Conservation (phyloP, 108 stramenopile species). For the Nitzschia sp. region DNA sequence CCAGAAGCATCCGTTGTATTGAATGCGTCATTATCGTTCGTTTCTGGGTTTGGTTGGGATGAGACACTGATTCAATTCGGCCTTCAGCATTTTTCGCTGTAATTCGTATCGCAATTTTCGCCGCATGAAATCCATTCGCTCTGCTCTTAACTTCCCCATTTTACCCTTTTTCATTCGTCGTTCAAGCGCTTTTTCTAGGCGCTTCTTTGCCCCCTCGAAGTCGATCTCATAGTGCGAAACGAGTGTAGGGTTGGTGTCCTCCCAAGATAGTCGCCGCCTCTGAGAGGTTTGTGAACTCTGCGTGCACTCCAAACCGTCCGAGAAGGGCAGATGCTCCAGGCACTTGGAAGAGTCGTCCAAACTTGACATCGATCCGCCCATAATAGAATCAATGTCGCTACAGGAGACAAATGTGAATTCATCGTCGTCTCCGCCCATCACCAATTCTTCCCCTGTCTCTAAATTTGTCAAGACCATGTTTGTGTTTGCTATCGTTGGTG, state of each 20-base stretch:
- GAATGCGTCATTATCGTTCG: background rate
- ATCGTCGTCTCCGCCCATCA: slow-evolving; percentile 4
- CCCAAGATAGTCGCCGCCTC: background rate
- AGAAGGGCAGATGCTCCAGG: background rate
- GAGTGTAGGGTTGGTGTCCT: background rate
- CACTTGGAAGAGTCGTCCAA: background rate
- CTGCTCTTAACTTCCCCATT: background rate
- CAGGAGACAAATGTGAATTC: slow-evolving; percentile 18
- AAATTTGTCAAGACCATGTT: slow-evolving; percentile 8
- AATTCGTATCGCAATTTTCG: background rate
- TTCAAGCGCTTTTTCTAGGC: slow-evolving; percentile 1
- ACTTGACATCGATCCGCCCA: background rate
- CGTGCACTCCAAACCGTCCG: background rate
- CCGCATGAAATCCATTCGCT: slow-evolving; percentile 1
- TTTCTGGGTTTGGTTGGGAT: background rate
- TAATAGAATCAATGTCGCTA: slow-evolving; percentile 7
- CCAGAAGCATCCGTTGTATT: no score
- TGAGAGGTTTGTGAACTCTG: background rate
- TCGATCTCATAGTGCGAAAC: background rate
- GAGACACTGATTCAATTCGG: background rate
- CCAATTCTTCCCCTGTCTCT: slow-evolving; percentile 13
- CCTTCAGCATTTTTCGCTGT: background rate
- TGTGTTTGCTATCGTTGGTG: background rate
- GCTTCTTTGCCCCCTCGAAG: background rate
- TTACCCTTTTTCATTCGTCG: background rate